Base-by-base conservation (phyloP, 1,139 yeast species). In the Diutina mesorugosa region DNA sequence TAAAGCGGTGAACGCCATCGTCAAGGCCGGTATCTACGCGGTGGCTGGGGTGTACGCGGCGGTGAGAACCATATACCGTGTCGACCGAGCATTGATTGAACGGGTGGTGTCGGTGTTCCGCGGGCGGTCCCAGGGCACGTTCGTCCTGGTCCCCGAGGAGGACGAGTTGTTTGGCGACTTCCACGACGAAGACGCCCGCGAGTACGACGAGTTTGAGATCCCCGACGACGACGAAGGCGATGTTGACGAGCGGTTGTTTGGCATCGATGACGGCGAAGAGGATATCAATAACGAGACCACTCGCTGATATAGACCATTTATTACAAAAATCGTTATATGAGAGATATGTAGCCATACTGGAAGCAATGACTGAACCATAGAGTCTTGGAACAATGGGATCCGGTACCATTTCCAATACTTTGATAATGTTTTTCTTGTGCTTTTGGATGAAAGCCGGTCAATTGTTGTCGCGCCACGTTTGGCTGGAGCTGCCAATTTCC, bases 21-120 rank as follows among this genome's bases (percentile, higher is more conserved):
- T 87, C 3, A 78, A 74, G 63, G 80, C 83, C 14, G 87, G 88
- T 2, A 80, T 87, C 18, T 76, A 82, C 30, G 76, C 73, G 1
- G 74, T 71, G 30, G 81, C 83, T 4, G 73, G 77, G 0, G 58
- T 74, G 0, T 64, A 75, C 50, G 80, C 82, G 38, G 66, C 72
- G 29, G 61, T 77, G 54, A 72, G 73, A 58, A 71, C 78, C 1
- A 55, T 76, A 2, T 61, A 70, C 16, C 72, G 71, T 56, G 56
- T 76, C 35, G 80, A 76, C 61, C 62, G 65, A 41, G 64, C 68
- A 47, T 56, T 76, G 50, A 63, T 77, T 38, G 77, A 73, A 45
- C 72, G 69, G 65, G 62, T 69, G 67, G 72, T 3, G 67, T 72
- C 8, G 66, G 68, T 1, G 59, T 78, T 6, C 45, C 70, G 77